These are phyloP conservation scores for Babesia bovis DNA, from an alignment of 169 alveolate genomes.

Conservation along the genomic window DNA sequence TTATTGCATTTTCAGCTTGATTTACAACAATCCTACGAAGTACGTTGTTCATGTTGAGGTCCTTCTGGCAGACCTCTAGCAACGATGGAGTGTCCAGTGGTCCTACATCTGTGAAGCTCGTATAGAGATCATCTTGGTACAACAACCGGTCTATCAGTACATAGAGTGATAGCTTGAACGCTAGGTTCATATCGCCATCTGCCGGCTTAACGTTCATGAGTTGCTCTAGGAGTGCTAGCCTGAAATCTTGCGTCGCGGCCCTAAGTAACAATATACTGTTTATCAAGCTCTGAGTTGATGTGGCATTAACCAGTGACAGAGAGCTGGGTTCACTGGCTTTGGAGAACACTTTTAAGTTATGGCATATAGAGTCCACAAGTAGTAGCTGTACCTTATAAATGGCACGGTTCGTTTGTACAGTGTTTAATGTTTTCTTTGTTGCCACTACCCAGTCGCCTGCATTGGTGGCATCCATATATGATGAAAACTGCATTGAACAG, in stretches of 20 bases:
- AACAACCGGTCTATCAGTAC: slow-evolving; percentile 12
- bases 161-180: slow-evolving; percentile 4
- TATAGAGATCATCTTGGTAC: slow-evolving; percentile 17
- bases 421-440: slow-evolving; percentile 19
- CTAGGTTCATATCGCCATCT: background rate
- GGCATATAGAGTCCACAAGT: slow-evolving; percentile 13
- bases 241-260: background rate
- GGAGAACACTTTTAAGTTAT: slow-evolving; percentile 27
- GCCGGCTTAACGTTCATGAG: background rate
- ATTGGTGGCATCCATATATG: background rate
- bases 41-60: slow-evolving; percentile 3
- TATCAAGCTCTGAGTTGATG: slow-evolving; percentile 3
- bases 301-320: slow-evolving; percentile 11
- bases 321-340: background rate
- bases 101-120: slow-evolving; percentile 3
- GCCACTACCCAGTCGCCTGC: slow-evolving; percentile 7
- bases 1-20: slow-evolving; percentile 5
- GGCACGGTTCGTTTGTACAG: slow-evolving; percentile 36
- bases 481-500: slow-evolving; percentile 12
- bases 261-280: slow-evolving; percentile 6
- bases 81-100: slow-evolving; percentile 18
- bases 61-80: slow-evolving; percentile 8
- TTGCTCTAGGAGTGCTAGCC: background rate
- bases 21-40: background rate
- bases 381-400: slow-evolving; percentile 34